A percentile compares a stretch with the other conserved stretches of the same genome.
phyloP scores from a whole-genome alignment of 2,329 filamentous ascomycete genomes.

The Amylocarpus encephaloides region DNA sequence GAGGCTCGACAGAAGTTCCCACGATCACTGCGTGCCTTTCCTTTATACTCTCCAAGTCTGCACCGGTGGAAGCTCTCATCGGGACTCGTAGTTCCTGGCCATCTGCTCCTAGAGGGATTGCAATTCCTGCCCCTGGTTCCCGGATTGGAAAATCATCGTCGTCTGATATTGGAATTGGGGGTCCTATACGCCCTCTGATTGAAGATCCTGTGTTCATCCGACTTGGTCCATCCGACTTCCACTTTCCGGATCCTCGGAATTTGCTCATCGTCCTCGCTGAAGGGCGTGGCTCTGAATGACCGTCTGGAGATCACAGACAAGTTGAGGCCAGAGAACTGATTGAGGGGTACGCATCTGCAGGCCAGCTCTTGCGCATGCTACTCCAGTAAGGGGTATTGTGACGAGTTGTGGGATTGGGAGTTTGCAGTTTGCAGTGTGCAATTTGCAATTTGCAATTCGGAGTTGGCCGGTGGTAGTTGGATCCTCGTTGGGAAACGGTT shows the following conservation, averaged over 20 bases:
- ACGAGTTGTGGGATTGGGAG: too few relatives aligned
- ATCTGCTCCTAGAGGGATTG: constrained; percentile 30
- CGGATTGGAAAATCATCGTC: constrained; percentile 50
- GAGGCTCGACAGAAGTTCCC: constrained; percentile 9
- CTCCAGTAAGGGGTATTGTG: neutral
- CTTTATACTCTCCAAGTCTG: constrained; percentile 13
- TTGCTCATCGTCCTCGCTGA: constrained; percentile 24
- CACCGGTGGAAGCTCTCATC: constrained; percentile 15
- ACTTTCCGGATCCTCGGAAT: constrained; percentile 20
- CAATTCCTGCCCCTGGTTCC: constrained; percentile 36
- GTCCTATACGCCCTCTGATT: constrained; percentile 47
- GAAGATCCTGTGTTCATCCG: constrained; percentile 35
- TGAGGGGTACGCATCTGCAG: constrained; percentile 12
- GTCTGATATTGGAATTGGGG: constrained; percentile 52
- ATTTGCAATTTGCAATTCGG: too few relatives aligned
- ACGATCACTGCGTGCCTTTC: constrained; percentile 12
- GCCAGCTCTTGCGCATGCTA: constrained; percentile 13
- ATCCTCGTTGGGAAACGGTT: neutral
- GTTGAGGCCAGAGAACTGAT: constrained; percentile 12
- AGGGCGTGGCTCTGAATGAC: neutral
- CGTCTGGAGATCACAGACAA: constrained; percentile 12
- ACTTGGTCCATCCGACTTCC: constrained; percentile 17
- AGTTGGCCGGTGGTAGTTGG: too few relatives aligned
- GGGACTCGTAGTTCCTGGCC: constrained; percentile 14
- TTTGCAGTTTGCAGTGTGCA: too few relatives aligned